Conservation (phyloP, 768 basidiomycete species). For the Tulasnella sp. region DNA sequence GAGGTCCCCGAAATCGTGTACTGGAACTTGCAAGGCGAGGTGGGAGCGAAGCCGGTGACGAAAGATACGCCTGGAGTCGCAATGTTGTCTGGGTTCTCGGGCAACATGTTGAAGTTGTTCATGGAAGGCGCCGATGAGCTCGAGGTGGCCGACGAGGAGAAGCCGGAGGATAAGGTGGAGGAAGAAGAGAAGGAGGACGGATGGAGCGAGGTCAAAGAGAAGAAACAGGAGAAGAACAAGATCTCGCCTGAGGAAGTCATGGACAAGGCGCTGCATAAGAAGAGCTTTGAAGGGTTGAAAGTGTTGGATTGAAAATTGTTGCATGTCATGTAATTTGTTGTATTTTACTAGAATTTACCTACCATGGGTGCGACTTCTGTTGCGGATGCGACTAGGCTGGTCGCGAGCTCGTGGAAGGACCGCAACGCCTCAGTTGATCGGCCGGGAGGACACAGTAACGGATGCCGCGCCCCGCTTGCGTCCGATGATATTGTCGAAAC, state of each 20-base stretch:
- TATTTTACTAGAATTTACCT: neutral
- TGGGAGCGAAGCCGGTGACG: slow-evolving; percentile 46
- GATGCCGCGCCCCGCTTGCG: no score
- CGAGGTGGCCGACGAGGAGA: slow-evolving; percentile 33
- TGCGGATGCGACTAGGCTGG: no score
- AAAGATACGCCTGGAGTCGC: slow-evolving; percentile 60
- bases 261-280: slow-evolving; percentile 31
- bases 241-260: slow-evolving; percentile 40
- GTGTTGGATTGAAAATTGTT: slow-evolving; percentile 47
- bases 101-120: slow-evolving; percentile 66
- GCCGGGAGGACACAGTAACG: no score
- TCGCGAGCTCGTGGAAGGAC: neutral
- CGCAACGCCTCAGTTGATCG: no score
- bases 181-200: slow-evolving; percentile 38
- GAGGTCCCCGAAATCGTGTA: slow-evolving; percentile 69
- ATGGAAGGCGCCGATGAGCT: slow-evolving; percentile 51
- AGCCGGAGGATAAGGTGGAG: slow-evolving; percentile 28
- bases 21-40: slow-evolving; percentile 51
- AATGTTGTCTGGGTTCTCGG: slow-evolving; percentile 65
- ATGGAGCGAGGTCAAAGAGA: slow-evolving; percentile 33
- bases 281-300: slow-evolving; percentile 54
- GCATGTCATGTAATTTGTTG: neutral
- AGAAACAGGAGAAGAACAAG: slow-evolving; percentile 35
- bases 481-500: no score
- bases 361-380: no score